Conservation (phyloP, 345 rosid species). For the Streptanthus diversifolius region DNA sequence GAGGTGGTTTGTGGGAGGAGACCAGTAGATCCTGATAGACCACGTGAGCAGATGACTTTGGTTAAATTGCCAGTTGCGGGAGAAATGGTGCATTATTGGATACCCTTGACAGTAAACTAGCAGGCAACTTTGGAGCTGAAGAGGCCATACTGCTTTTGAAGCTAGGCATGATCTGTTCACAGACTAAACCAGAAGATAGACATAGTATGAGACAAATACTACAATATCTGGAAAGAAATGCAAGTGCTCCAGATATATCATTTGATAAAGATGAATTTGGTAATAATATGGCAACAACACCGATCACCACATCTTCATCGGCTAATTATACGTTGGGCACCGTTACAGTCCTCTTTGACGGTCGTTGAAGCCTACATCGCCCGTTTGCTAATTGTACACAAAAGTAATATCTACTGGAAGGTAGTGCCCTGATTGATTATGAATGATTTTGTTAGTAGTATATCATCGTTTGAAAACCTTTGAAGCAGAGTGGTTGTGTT, state of each 20-base stretch:
- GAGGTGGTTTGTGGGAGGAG: neutral
- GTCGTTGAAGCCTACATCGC: too few species aligned
- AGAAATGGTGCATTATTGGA: neutral
- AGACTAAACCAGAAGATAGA: neutral
- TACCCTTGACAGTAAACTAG: neutral
- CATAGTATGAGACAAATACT: neutral
- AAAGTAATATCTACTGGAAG: too few species aligned
- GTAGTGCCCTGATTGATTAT: too few species aligned
- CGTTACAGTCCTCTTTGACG: too few species aligned
- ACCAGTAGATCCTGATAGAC: neutral
- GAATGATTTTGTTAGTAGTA: too few species aligned
- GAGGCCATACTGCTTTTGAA: neutral
- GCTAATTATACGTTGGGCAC: too few species aligned
- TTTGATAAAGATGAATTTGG: neutral
- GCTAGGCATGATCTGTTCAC: neutral
- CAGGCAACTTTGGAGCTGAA: neutral
- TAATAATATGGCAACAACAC: too few species aligned
- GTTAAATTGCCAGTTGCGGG: neutral
- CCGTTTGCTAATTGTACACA: too few species aligned
- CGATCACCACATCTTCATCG: too few species aligned
- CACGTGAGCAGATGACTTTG: neutral
- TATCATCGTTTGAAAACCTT: too few species aligned
- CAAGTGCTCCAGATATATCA: neutral
- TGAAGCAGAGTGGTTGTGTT: too few species aligned
- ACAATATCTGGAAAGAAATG: neutral